Evolutionary conservation across 108 stramenopile genomes (phyloP), one percentile per base, ranked within the genome.

Genomic region (Cyclotella sp.): DNA sequence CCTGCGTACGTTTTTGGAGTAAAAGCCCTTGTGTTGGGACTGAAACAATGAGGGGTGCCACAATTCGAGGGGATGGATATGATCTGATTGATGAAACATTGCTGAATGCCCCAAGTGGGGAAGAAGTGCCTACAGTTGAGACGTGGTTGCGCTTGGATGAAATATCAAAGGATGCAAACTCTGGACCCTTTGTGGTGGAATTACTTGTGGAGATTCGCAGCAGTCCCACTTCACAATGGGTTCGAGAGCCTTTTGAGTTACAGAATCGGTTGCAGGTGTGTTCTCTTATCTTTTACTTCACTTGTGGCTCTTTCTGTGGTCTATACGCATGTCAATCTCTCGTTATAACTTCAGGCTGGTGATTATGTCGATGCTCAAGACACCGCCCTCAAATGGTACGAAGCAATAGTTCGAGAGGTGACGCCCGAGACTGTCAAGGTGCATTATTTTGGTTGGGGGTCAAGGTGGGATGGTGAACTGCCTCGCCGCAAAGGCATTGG

Each of bases 301-400:
- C 47, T 49, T n/a, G 6, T n/a, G 18, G n/a, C n/a, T 49, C 9
- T 7, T n/a, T 49, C 4, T 57, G 12, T 41, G 26, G 15, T 19
- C 9, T 14, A 18, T 57, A 2, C 19, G 14, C 68, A 27, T 15
- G 30, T 27, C 16, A 1, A 22, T 55, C 28, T 42, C 15, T 55
- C 13, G 14, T 7, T 46, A 39, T 47, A 66, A 43, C 22, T 22
- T 57, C 30, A 85, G 79, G 87, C 87, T 28, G 93, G 93, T 61
- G 93, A 93, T 65, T 91, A 86, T 85, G 85, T 89, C 0, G 93
- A 93, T 83, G 93, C 90, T 19, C 93, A 93, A 75, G 93, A 93
- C 52, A 70, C 78, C 39, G 75, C 90, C 4, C 77, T 90, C 13
- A 90, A 89, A 67, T 93, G 93, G 93, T 93, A 90, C 66, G 93